phyloP scores from a whole-genome alignment of 2,329 filamentous ascomycete genomes.

The Diaporthe helianthi region DNA sequence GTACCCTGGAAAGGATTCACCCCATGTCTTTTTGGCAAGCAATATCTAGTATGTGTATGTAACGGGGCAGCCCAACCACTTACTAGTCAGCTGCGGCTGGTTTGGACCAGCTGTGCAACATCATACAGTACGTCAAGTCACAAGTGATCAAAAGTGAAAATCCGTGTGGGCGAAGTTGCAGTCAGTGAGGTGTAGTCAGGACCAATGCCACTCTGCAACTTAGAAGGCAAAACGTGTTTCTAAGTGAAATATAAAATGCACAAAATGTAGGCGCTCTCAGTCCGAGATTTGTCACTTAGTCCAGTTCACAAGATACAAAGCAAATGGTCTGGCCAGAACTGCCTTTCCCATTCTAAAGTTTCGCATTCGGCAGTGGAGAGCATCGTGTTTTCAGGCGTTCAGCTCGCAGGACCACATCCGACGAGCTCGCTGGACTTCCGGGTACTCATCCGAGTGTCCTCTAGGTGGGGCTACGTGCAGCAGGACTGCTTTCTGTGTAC shows the following conservation, averaged over 20 bases:
- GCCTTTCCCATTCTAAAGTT: not conserved
- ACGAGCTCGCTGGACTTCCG: not conserved
- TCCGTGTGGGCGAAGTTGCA: not conserved
- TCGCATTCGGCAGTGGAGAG: not conserved
- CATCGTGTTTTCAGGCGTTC: not conserved
- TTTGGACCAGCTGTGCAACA: not conserved
- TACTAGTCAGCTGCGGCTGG: not conserved
- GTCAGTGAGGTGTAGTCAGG: not conserved
- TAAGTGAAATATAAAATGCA: not conserved
- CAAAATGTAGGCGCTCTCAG: too few species aligned
- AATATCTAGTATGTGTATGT: not conserved
- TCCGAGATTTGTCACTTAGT: not conserved
- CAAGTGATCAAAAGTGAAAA: not conserved
- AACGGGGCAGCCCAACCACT: not conserved
- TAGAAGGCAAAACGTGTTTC: not conserved
- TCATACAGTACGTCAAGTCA: not conserved
- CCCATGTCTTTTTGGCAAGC: too few species aligned
- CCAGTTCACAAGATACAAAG: not conserved
- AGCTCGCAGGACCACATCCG: not conserved
- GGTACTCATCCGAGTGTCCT: slow-evolving; percentile 9
- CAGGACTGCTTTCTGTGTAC: not conserved
- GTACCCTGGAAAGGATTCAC: too few species aligned
- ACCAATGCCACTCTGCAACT: not conserved
- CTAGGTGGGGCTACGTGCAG: not conserved
- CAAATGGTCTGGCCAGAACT: not conserved